A percentile compares a stretch with the other conserved stretches of the same genome.
Conservation (phyloP, 352 stramenopile genomes). For the Phytophthora foliorum region DNA sequence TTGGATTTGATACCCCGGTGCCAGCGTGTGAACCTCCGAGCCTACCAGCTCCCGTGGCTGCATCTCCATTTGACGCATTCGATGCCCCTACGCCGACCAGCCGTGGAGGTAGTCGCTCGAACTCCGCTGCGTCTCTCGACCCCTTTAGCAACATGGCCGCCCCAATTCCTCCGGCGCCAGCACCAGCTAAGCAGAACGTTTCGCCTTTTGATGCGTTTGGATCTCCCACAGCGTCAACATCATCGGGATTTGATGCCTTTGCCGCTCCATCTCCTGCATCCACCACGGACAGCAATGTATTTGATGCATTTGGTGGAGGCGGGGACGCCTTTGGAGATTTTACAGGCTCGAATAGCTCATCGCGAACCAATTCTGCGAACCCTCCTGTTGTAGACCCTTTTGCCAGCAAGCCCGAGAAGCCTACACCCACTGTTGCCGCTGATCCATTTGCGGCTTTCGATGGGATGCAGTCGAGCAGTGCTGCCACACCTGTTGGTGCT, state of each 20-base stretch:
- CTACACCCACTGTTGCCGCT: conserved; percentile 20
- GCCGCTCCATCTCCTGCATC: conserved; percentile 34
- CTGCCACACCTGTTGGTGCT: conserved; percentile 8
- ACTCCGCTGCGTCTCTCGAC: conserved; percentile 42
- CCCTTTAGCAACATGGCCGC: conserved; percentile 46
- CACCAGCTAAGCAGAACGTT: conserved; percentile 19
- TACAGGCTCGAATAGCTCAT: conserved; percentile 35
- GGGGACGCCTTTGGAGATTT: conserved; percentile 46
- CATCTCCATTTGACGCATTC: conserved; percentile 56
- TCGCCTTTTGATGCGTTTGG: conserved; percentile 60
- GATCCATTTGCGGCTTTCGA: conserved; percentile 83
- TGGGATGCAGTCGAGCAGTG: conserved; percentile 39
- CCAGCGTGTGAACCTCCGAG: conserved; percentile 25
- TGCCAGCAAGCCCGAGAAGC: conserved; percentile 21
- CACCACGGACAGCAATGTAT: conserved; percentile 29
- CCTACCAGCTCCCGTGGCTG: conserved; percentile 19
- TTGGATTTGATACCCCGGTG: conserved; percentile 59
- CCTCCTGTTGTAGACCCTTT: conserved; percentile 44
- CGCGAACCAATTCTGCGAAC: conserved; percentile 41
- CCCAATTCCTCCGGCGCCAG: conserved; percentile 21
- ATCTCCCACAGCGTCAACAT: conserved; percentile 21
- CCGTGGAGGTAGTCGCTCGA: conserved; percentile 22
- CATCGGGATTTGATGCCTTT: conserved; percentile 50
- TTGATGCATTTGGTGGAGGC: conserved; percentile 52
- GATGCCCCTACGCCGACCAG: conserved; percentile 39